Percentiles rank a stretch among this genome's conserved stretches.
Evolutionary conservation across 306 rosid genomes (phyloP).

Genomic region (Vicia villosa): DNA sequence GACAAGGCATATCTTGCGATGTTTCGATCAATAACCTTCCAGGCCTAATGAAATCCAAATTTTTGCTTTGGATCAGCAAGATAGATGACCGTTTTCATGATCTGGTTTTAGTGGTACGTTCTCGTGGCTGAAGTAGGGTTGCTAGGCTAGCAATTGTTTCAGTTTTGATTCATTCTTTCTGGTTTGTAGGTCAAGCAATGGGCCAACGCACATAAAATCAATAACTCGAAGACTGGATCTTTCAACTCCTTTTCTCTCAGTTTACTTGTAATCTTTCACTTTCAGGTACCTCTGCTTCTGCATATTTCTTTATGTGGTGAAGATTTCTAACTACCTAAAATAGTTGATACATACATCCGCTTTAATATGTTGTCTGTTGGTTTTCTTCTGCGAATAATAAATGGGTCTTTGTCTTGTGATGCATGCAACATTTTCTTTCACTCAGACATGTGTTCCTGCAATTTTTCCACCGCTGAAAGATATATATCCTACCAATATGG

Average conservation of each 20-base stretch:
- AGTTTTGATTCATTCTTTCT: conserved; percentile 42
- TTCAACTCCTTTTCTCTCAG: conserved; percentile 90
- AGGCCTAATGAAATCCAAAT: conserved; percentile 79
- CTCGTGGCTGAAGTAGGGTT: conserved; percentile 35
- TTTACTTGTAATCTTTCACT: conserved; percentile 86
- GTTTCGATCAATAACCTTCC: conserved; percentile 80
- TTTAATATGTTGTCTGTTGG: conserved; percentile 13
- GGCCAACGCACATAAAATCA: conserved; percentile 87
- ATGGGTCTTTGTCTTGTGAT: conserved; percentile 19
- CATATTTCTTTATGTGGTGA: conserved; percentile 28
- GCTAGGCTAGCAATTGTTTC: conserved; percentile 33
- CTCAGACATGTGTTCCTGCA: conserved; percentile 89
- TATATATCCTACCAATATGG: conserved; percentile 72
- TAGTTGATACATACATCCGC: conserved; percentile 24
- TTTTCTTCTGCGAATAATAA: conserved; percentile 6
- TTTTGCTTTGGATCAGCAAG: conserved; percentile 66
- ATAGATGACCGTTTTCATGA: conserved; percentile 82
- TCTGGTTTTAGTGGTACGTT: conserved; percentile 82
- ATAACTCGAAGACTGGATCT: conserved; percentile 70
- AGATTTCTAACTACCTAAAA: conserved; percentile 14
- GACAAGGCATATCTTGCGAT: conserved; percentile 74
- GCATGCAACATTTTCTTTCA: conserved; percentile 33
- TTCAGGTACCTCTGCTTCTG: conserved; percentile 64
- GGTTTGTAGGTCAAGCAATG: conserved; percentile 93
- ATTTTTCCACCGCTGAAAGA: conserved; percentile 87